A percentile compares a stretch with the other conserved stretches of the same genome.
These are phyloP conservation scores for Mimosa bimucronata DNA, from an alignment of 306 rosid species.

Conservation along the genomic window DNA sequence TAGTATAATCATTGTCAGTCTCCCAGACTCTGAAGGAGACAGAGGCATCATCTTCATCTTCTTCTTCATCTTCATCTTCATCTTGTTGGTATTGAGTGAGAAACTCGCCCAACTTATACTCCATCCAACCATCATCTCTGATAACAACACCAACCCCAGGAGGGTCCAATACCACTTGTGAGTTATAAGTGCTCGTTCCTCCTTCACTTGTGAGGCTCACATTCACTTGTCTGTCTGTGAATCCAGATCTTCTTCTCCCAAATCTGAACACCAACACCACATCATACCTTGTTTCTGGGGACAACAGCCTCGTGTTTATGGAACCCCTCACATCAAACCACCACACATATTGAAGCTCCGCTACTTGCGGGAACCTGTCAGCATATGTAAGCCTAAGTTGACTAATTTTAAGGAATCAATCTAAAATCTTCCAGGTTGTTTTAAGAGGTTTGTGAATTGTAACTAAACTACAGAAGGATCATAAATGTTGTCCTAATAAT, in stretches of 20 bases:
- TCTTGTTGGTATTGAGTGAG: not conserved
- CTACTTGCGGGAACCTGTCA: constrained; percentile 13
- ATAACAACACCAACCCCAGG: not conserved
- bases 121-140: not conserved
- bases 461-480: not conserved
- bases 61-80: too few relatives aligned
- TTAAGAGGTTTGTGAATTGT: too few relatives aligned
- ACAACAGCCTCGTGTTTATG: not conserved
- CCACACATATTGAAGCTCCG: not conserved
- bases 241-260: not conserved
- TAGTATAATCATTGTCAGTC: not conserved
- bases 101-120: not conserved
- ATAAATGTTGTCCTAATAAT: not conserved
- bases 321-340: not conserved
- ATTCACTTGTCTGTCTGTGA: not conserved
- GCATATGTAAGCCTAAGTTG: too few relatives aligned
- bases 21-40: not conserved
- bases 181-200: not conserved
- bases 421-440: too few relatives aligned
- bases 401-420: too few relatives aligned
- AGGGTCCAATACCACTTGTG: not conserved
- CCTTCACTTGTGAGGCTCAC: not conserved
- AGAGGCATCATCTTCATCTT: not conserved
- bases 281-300: constrained; percentile 16
- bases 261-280: not conserved